Percentiles rank a stretch among this genome's conserved stretches.
These are phyloP conservation scores for Fusarium sp. DNA, from an alignment of 2,329 filamentous ascomycete genomes.

Conservation along the genomic window DNA sequence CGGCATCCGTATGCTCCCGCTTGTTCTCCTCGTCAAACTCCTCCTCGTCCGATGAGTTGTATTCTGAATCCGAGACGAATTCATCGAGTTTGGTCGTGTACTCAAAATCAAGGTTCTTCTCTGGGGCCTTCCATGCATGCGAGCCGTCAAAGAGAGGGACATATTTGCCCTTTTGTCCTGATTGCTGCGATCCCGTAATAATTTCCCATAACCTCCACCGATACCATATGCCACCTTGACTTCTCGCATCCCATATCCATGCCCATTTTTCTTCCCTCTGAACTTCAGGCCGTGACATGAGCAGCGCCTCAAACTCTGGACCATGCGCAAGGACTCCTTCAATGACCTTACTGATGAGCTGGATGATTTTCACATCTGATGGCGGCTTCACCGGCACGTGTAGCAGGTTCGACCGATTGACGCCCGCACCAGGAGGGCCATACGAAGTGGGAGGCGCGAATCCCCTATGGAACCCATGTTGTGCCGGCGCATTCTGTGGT, in stretches of 20 bases:
- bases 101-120: conserved; percentile 82
- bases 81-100: conserved; percentile 83
- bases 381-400: conserved; percentile 84
- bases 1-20: conserved; percentile 62
- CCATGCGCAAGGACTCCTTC: conserved; percentile 86
- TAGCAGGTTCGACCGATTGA: conserved; percentile 65
- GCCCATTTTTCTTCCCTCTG: conserved; percentile 92
- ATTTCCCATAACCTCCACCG: conserved; percentile 92
- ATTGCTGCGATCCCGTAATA: conserved; percentile 74
- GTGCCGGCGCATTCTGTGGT: conserved; percentile 56
- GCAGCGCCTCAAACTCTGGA: conserved; percentile 88
- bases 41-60: conserved; percentile 90
- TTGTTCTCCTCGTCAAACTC: conserved; percentile 74
- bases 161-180: conserved; percentile 65
- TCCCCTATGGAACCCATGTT: conserved; percentile 67
- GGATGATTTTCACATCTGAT: conserved; percentile 82
- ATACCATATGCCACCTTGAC: conserved; percentile 88
- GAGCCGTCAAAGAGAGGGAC: conserved; percentile 82
- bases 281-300: conserved; percentile 89
- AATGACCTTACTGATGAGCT: conserved; percentile 89
- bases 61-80: conserved; percentile 86
- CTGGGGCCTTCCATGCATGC: conserved; percentile 83
- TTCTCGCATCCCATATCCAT: conserved; percentile 92
- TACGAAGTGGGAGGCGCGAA: conserved; percentile 87
- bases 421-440: conserved; percentile 58